Conservation (phyloP, 1,284 basidiomycete species). For the Sporisorium scitamineum region DNA sequence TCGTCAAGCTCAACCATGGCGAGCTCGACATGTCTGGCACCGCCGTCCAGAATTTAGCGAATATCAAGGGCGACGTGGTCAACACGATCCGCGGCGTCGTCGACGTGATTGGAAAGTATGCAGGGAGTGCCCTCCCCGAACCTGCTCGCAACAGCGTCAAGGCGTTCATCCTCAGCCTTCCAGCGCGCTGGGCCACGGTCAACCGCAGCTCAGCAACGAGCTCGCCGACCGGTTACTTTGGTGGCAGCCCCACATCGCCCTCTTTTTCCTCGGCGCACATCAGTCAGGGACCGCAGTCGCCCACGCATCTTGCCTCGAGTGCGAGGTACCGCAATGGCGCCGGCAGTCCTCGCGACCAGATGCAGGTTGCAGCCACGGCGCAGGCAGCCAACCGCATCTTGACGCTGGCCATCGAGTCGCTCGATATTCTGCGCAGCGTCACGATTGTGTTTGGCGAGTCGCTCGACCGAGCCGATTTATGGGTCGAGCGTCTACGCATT, state of each 20-base stretch:
- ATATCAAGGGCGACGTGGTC: conserved; percentile 84
- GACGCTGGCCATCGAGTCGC: conserved; percentile 85
- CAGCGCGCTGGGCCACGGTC: conserved; percentile 79
- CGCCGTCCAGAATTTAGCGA: conserved; percentile 72
- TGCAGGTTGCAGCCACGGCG: conserved; percentile 55
- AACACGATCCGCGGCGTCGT: conserved; percentile 88
- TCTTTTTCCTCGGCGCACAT: conserved; percentile 61
- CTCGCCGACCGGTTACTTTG: conserved; percentile 49
- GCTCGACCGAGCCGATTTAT: conserved; percentile 87
- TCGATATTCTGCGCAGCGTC: conserved; percentile 89
- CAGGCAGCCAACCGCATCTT: conserved; percentile 83
- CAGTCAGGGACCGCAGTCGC: conserved; percentile 36
- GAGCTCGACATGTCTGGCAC: conserved; percentile 55
- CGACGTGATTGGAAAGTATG: conserved; percentile 86
- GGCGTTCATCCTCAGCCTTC: conserved; percentile 83
- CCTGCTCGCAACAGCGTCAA: conserved; percentile 82
- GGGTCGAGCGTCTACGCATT: conserved; percentile 71
- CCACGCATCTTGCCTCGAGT: conserved; percentile 37
- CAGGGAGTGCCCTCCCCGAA: conserved; percentile 84
- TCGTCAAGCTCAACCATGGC: conserved; percentile 64
- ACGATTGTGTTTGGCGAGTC: conserved; percentile 87
- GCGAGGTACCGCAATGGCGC: conserved; percentile 28
- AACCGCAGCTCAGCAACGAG: conserved; percentile 50
- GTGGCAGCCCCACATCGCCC: conserved; percentile 57
- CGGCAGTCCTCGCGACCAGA: conserved; percentile 44